A percentile compares a stretch with the other conserved stretches of the same genome.
These are phyloP conservation scores for Brassica incana DNA, from an alignment of 345 rosid genomes.

Conservation along the genomic window DNA sequence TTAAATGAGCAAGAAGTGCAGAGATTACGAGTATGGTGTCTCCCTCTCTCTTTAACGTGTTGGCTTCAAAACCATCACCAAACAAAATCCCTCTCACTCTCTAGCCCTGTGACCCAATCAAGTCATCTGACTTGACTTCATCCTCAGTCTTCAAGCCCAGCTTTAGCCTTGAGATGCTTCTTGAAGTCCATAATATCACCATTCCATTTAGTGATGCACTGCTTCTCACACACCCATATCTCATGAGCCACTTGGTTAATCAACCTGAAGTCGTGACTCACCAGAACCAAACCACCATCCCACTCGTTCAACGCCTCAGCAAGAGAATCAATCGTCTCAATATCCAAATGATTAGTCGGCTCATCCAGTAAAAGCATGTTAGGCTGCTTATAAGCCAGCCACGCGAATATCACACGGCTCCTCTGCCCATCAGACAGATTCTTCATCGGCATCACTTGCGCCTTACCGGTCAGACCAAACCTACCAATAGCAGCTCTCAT, in stretches of 20 bases:
- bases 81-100: slow-evolving; percentile 19
- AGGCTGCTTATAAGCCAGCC: slow-evolving; percentile 96
- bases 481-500: slow-evolving; percentile 94
- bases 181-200: slow-evolving; percentile 89
- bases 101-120: slow-evolving; percentile 18
- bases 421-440: slow-evolving; percentile 96
- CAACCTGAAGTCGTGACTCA: slow-evolving; percentile 89
- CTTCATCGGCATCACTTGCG: slow-evolving; percentile 98
- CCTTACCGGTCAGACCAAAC: slow-evolving; percentile 91
- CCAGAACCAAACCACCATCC: slow-evolving; percentile 87
- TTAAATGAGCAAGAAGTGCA: slow-evolving; percentile 16
- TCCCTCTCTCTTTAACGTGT: slow-evolving; percentile 7
- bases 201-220: slow-evolving; percentile 65
- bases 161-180: slow-evolving; percentile 68
- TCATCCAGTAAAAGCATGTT: slow-evolving; percentile 90
- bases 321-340: slow-evolving; percentile 91
- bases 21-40: slow-evolving; percentile 27
- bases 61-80: slow-evolving; percentile 27
- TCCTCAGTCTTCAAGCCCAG: slow-evolving; percentile 52
- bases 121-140: not conserved
- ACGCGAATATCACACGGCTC: slow-evolving; percentile 94
- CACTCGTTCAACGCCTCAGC: slow-evolving; percentile 87
- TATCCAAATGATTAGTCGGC: slow-evolving; percentile 96
- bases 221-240: slow-evolving; percentile 90
- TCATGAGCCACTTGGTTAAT: slow-evolving; percentile 86